Base-by-base conservation (phyloP, 2,329 filamentous ascomycete species). In the Aureobasidium pullulans region DNA sequence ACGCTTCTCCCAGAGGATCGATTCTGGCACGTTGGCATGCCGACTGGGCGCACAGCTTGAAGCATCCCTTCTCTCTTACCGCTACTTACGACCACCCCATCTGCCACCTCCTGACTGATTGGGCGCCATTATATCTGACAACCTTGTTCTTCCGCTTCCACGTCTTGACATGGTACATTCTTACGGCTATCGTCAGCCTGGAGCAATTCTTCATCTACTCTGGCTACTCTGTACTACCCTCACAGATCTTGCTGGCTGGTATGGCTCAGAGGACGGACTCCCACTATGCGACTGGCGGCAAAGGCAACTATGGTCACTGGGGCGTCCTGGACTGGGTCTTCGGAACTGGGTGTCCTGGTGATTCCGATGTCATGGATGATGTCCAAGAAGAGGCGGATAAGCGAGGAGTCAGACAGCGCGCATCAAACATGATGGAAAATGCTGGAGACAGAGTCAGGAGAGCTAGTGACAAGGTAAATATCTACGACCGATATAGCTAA, bases 21-120 rank as follows among this genome's bases (percentile, higher is more conserved):
- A 65, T 70, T 0, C 57, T 73, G 16, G 62, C 67, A 32, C 64
- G 62, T 11, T 71, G 73, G 68, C 83, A 86, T 65, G 62, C 72
- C 19, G 65, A 67, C 36, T 85, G 83, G 83, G 82, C 84, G 60
- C 84, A 89, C 73, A 72, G 77, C 49, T 75, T 81, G 60, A 70
- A 70, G 28, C 77, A 81, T 1, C 82, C 85, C 0, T 87, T 83
- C 71, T 81, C 84, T 29, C 78, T 90, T 28, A 76, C 81, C 44
- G 78, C 86, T 8, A 81, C 84, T 62, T 83, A 87, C 61, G 86
- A 90, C 70, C 86, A 90, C 67, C 87, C 88, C 0, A 63, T 84
- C 0, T 80, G 84, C 1, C 81, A 87, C 49, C 72, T 90, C 6
- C 71, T 89, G 1, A 78, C 81, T 62, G 82, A 81, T 49, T 84